Evolutionary conservation across 208 protist genomes (phyloP).

Genomic region (Tritrichomonas musculus): DNA sequence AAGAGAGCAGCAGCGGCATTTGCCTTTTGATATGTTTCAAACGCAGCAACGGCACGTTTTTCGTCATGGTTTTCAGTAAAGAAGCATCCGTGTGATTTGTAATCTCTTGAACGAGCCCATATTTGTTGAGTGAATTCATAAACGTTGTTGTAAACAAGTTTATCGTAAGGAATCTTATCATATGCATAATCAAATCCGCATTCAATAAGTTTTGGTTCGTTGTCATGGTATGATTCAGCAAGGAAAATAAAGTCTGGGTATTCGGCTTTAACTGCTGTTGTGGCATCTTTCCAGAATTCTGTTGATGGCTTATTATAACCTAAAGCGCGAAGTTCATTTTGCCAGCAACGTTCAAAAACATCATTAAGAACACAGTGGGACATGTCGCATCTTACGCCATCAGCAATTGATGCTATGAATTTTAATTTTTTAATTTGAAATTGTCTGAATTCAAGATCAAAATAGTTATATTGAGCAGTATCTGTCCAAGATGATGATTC

Average conservation of each 20-base stretch:
- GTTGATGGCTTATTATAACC: background rate
- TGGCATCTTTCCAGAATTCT: constrained; percentile 40
- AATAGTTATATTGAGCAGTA: constrained; percentile 10
- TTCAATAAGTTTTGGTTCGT: background rate
- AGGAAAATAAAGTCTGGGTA: constrained; percentile 38
- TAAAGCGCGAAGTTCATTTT: background rate
- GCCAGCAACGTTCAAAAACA: constrained; percentile 21
- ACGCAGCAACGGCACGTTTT: background rate
- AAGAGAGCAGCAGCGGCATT: constrained; percentile 30
- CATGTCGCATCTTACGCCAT: constrained; percentile 43
- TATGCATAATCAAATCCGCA: constrained; percentile 38
- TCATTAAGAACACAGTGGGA: constrained; percentile 37
- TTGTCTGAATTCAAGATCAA: background rate
- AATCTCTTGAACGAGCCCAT: background rate
- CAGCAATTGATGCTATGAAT: background rate
- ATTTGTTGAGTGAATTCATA: background rate
- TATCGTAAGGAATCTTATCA: constrained; percentile 36
- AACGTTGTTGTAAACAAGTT: background rate
- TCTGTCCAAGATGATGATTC: background rate
- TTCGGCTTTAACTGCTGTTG: background rate
- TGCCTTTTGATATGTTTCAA: background rate
- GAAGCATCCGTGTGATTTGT: background rate
- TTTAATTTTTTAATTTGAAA: background rate
- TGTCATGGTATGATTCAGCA: constrained; percentile 34
- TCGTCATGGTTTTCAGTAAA: constrained; percentile 43